Percentiles rank a stretch among this genome's conserved stretches.
Evolutionary conservation across 1,284 basidiomycete genomes (phyloP).

Genomic region (Boletus semigastroideus): DNA sequence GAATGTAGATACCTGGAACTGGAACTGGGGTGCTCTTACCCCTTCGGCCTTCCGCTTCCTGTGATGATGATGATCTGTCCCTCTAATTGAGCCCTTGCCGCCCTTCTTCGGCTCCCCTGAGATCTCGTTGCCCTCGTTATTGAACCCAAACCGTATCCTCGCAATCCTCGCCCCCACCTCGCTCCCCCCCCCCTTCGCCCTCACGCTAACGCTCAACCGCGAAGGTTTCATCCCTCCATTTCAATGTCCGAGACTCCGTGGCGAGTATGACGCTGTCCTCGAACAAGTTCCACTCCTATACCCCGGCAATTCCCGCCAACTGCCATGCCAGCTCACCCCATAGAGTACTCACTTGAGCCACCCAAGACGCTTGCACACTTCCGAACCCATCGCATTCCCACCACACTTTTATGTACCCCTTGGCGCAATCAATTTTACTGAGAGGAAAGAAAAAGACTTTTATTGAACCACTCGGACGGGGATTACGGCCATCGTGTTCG

Average conservation of each 20-base stretch:
- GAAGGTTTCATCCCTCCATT: constrained; percentile 26
- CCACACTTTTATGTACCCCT: constrained; percentile 10
- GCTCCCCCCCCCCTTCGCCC: neutral
- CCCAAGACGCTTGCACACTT: neutral
- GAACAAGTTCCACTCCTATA: neutral
- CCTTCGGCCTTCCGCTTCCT: constrained; percentile 32
- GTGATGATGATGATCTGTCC: constrained; percentile 10
- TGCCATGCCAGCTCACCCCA: constrained; percentile 17
- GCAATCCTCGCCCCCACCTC: constrained; percentile 6
- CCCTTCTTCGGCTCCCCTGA: constrained; percentile 21
- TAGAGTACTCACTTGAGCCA: constrained; percentile 12
- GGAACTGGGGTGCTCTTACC: constrained; percentile 6
- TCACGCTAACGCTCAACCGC: constrained; percentile 17
- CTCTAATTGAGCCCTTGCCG: constrained; percentile 21
- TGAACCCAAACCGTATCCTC: constrained; percentile 10
- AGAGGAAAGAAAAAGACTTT: constrained; percentile 9
- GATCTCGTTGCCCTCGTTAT: constrained; percentile 6
- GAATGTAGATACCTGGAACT: constrained; percentile 1
- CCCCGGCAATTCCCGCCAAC: constrained; percentile 8
- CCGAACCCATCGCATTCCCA: constrained; percentile 23
- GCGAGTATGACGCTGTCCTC: neutral
- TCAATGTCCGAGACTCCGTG: constrained; percentile 37
- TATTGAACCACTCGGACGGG: constrained; percentile 21
- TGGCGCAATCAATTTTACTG: constrained; percentile 20
- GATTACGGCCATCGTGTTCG: constrained; percentile 22